These are phyloP conservation scores for Tolypocladium endophyticum DNA, from an alignment of 2,329 filamentous ascomycete genomes.

Conservation along the genomic window DNA sequence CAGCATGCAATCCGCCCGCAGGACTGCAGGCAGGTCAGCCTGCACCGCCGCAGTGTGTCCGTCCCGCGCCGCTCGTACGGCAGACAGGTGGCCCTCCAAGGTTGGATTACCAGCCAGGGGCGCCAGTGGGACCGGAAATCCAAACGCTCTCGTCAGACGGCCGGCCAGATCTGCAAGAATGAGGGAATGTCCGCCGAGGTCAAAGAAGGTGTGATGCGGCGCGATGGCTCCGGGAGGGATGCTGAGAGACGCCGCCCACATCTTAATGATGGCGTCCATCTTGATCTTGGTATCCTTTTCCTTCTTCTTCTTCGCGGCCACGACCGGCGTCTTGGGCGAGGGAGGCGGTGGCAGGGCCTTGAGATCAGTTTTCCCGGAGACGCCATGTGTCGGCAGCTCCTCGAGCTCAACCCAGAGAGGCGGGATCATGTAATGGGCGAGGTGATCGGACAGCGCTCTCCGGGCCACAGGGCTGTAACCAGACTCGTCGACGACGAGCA, in stretches of 20 bases:
- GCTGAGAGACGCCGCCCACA: conserved; percentile 63
- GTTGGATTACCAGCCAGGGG: conserved; percentile 63
- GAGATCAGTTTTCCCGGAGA: conserved; percentile 69
- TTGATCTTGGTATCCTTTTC: conserved; percentile 53
- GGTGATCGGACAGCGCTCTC: conserved; percentile 50
- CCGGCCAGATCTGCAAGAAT: conserved; percentile 69
- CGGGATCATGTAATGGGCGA: conserved; percentile 79
- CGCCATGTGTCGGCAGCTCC: conserved; percentile 61
- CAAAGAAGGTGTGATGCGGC: conserved; percentile 68
- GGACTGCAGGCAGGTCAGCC: conserved; percentile 59
- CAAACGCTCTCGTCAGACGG: conserved; percentile 57
- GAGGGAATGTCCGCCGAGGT: conserved; percentile 69
- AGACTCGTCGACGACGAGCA: conserved; percentile 56
- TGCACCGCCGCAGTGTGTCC: conserved; percentile 66
- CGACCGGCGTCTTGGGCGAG: conserved; percentile 33
- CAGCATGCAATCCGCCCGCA: conserved; percentile 56
- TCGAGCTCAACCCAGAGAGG: conserved; percentile 66
- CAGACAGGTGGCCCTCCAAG: conserved; percentile 60
- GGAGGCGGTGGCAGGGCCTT: conserved; percentile 60
- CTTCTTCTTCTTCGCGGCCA: conserved; percentile 28
- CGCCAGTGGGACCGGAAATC: conserved; percentile 61
- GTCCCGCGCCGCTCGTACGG: conserved; percentile 59
- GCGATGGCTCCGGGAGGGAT: conserved; percentile 53
- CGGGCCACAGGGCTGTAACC: conserved; percentile 63
- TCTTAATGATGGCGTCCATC: conserved; percentile 55